Base-by-base conservation (phyloP, 2,329 filamentous ascomycete genomes). In the Gaeumannomyces sp. region DNA sequence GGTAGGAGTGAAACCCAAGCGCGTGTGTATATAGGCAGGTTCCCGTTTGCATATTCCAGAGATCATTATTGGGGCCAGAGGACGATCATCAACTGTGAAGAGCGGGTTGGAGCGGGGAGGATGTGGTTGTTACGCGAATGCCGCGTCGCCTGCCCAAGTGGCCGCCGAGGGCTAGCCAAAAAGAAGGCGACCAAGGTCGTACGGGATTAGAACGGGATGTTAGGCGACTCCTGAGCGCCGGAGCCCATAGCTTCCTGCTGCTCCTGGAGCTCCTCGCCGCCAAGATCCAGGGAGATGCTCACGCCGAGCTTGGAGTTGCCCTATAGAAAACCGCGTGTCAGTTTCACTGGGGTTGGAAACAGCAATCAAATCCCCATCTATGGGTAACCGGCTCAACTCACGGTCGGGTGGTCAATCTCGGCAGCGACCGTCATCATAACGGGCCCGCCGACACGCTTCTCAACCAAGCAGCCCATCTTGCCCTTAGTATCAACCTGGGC, bases 401-500 rank as follows among this genome's bases (percentile, higher is more conserved):
- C 95, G 83, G 93, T 93, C 72, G 89, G 87, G 80, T 99, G 94
- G 79, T 99, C 95, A 74, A 99, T 92, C 76, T 98, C 95, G 70
- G 93, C 94, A 64, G 93, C 92, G 79, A 99, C 97, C 65, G 93
- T 96, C 80, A 99, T 87, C 76, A 89, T 90, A 66, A 99, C 93
- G 33, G 93, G 91, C 69, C 93, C 92, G 35, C 93, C 93, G 73
- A 99, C 91, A 74, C 93, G 89, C 88, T 97, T 98, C 84, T 99
- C 95, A 71, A 98, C 81, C 73, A 97, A 80, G 75, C 92, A 95
- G 78, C 90, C 92, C 67, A 99, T 84, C 82, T 96, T 97, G 76
- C 95, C 95, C 76, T 92, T 89, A 73, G 93, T 96, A 80, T 99
- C 95, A 72, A 98, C 85, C 81, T 99, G 95, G 59, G 94, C 95